Evolutionary conservation across 495 filamentous ascomycete species (phyloP), one percentile per base, ranked within the genome.

Genomic region (Penicillium lividum): DNA sequence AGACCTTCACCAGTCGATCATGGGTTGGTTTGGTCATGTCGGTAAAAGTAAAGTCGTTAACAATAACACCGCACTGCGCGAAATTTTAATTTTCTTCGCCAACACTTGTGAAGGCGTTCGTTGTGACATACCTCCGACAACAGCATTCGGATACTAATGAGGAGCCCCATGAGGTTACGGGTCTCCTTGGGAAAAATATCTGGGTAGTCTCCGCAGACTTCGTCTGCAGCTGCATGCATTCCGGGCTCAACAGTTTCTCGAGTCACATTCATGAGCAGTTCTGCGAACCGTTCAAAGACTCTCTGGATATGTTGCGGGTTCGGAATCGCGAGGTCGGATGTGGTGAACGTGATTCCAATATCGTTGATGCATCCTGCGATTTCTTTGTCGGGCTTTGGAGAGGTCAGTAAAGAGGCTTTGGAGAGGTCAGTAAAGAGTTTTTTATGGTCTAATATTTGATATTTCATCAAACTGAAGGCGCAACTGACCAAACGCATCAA

Each of bases 311-410:
- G 91, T 54, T 91, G 85, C 11, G 95, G 87, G 62, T 96, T 94
- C 5, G 94, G 94, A 67, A 96, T 97, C 60, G 92, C 85, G 38
- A 98, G 82, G 74, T 98, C 94, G 59, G 89, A 86, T n/a, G 89
- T 76, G 2, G 84, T 88, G 72, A 97, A 97, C 5, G 84, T 83
- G 52, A 98, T 89, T 45, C 92, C 93, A 55, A 98, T 94, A 70
- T 98, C 93, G 73, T 85, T 93, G 78, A 98, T 96, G 73, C 94
- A 98, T 67, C 89, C 92, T 65, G 92, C 91, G 54, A 98, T 97
- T 71, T 98, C 94, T 62, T 82, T 83, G 68, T 97, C 92, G 40
- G 84, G 76, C 86, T 88, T 57, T 31, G 16, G 13, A 10, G 22
- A 22, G 22, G 22, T 22, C n/a, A n/a, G n/a, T n/a, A n/a, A n/a